Conservation (phyloP, 371 early-diverging fungal genomes). For the Choanephora cucurbitarum region DNA sequence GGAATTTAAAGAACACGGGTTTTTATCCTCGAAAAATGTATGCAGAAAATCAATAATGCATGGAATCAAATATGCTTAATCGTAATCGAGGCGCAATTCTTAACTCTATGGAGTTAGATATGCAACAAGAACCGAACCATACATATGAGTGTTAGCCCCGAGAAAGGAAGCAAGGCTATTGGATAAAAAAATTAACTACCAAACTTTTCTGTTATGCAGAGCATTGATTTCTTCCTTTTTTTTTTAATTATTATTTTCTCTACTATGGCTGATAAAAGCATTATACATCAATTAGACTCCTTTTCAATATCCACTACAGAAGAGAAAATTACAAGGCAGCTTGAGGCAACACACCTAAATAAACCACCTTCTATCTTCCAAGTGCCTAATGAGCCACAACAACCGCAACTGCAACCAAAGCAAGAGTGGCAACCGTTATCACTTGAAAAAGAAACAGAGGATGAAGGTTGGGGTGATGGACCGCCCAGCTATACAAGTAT, state of each 20-base stretch:
- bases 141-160: too few relatives aligned
- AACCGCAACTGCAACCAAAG: not conserved
- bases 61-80: too few relatives aligned
- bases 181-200: too few relatives aligned
- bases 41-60: too few relatives aligned
- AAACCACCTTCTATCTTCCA: not conserved
- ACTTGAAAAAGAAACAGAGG: not conserved
- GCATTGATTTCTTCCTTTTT: too few relatives aligned
- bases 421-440: not conserved
- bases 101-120: too few relatives aligned
- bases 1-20: too few relatives aligned
- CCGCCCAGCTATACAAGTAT: slow-evolving; percentile 24
- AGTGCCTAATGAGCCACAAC: not conserved
- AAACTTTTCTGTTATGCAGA: too few relatives aligned
- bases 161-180: too few relatives aligned
- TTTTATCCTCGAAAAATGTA: too few relatives aligned
- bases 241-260: not conserved
- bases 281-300: not conserved
- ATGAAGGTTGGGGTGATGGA: slow-evolving; percentile 28
- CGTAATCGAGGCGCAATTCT: too few relatives aligned
- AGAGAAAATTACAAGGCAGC: slow-evolving; percentile 14
- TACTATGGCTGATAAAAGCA: not conserved
- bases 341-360: slow-evolving; percentile 10
- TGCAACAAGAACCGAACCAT: too few relatives aligned
- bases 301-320: slow-evolving; percentile 24